Percentiles rank a stretch among this genome's conserved stretches.
Conservation (phyloP, 2,329 filamentous ascomycete species). For the Metarhizium brunneum region DNA sequence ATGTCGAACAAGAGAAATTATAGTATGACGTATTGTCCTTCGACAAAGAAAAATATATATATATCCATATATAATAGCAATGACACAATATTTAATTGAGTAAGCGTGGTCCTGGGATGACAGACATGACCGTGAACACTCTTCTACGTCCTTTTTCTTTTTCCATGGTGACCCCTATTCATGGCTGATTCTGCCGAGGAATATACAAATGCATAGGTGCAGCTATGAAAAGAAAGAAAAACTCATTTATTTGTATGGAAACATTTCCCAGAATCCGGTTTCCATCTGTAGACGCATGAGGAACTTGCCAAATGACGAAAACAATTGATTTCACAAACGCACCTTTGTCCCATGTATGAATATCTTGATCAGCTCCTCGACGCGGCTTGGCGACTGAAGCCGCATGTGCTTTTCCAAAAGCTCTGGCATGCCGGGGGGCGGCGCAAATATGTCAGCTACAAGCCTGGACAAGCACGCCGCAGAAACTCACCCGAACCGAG, state of each 20-base stretch:
- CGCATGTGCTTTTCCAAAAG: conserved; percentile 67
- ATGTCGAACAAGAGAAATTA: background rate
- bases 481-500: conserved; percentile 53
- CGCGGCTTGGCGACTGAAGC: conserved; percentile 61
- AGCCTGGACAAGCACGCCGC: background rate
- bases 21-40: background rate
- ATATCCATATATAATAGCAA: background rate
- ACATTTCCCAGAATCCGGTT: conserved; percentile 48
- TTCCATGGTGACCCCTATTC: background rate
- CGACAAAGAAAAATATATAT: too few species aligned
- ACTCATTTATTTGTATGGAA: conserved; percentile 21
- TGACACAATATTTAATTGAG: background rate
- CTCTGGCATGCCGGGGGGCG: conserved; percentile 31
- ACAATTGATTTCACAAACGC: conserved; percentile 15
- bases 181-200: background rate
- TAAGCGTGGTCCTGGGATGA: background rate
- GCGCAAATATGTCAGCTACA: too few species aligned
- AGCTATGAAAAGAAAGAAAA: background rate
- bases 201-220: background rate
- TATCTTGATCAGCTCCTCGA: conserved; percentile 76
- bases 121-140: too few species aligned
- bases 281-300: conserved; percentile 31
- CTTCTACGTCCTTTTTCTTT: background rate
- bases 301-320: background rate
- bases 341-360: conserved; percentile 84